Base-by-base conservation (phyloP, 1,284 basidiomycete genomes). In the Polyporus tsugae region DNA sequence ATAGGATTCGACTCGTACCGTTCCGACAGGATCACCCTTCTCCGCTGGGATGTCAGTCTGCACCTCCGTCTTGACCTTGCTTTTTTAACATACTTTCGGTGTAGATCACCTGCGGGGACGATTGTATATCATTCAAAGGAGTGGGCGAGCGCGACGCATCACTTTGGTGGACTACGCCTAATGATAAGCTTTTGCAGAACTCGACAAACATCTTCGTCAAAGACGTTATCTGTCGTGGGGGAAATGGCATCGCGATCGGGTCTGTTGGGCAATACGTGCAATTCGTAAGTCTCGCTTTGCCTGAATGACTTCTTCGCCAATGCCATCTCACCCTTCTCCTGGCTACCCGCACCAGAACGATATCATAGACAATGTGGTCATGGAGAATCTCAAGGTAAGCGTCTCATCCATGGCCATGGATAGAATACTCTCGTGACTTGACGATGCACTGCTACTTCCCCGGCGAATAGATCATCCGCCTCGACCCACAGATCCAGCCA, bases 51-150 rank as follows among this genome's bases (percentile, higher is more conserved):
- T 76, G 82, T 82, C 41, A 19, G 71, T 41, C 33, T 15, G 5
- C 35, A 11, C 6, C 53, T 39, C 2, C 13, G 0, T 5, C 13
- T 22, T 17, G 5, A 15, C 10, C 2, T 33, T 29, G 13, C 29
- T 38, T 17, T 41, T 5, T 22, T 25, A n/a, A 33, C 46, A n/a
- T n/a, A 1, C 49, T 19, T 49, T 49, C 6, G 44, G 49, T 17
- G 19, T 7, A 81, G 80, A 78, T 89, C 15, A 89, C 87, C 22
- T 85, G 83, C 66, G 88, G 90, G 17, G 90, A 90, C 72, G 89
- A 91, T 74, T 90, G 88, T 72, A 78, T 91, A 5, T 88, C 88
- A 2, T 85, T 90, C 78, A 91, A 90, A 79, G 87, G 87, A 5
- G 87, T 88, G 73, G 33, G 87, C 88, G 73, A 36, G 33, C 41